These are phyloP conservation scores for Pleurotus salmoneostramineus DNA, from an alignment of 768 basidiomycete genomes.

Conservation along the genomic window DNA sequence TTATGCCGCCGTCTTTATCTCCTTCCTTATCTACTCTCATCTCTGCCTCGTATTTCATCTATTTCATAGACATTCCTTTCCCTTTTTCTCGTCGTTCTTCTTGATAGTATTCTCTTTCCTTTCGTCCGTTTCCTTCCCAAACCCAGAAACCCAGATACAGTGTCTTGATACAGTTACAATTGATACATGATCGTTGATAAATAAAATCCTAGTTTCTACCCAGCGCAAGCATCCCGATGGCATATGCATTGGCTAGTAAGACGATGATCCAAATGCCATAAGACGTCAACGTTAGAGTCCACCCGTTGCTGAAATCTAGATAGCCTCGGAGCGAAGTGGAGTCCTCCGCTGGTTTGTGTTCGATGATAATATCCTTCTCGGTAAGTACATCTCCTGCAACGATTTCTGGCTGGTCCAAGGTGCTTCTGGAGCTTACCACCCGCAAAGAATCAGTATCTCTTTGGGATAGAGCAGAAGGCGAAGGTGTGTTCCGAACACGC, in stretches of 20 bases:
- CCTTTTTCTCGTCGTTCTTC: too few relatives aligned
- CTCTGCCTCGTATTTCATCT: too few relatives aligned
- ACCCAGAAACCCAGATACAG: neutral
- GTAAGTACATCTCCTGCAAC: too few relatives aligned
- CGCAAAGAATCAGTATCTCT: neutral
- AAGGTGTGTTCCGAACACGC: conserved; percentile 43
- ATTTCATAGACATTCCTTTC: conserved; percentile 9
- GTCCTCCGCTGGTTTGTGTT: conserved; percentile 9
- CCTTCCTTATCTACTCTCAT: too few relatives aligned
- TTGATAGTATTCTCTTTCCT: conserved; percentile 37
- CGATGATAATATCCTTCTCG: neutral
- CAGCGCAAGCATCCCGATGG: conserved; percentile 40
- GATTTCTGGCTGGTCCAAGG: too few relatives aligned
- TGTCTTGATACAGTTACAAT: neutral
- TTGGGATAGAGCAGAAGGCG: neutral
- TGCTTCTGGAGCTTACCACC: neutral
- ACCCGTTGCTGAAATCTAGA: conserved; percentile 38
- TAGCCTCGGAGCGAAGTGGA: conserved; percentile 13
- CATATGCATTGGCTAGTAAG: conserved; percentile 48
- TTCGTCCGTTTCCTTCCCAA: conserved; percentile 15
- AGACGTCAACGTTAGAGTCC: conserved; percentile 32
- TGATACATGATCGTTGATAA: neutral
- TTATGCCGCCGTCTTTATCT: too few relatives aligned
- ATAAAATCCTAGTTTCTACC: conserved; percentile 9
- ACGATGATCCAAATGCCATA: conserved; percentile 45